Conservation (phyloP, 75 land plant genomes). For the Pinus albicaulis region DNA sequence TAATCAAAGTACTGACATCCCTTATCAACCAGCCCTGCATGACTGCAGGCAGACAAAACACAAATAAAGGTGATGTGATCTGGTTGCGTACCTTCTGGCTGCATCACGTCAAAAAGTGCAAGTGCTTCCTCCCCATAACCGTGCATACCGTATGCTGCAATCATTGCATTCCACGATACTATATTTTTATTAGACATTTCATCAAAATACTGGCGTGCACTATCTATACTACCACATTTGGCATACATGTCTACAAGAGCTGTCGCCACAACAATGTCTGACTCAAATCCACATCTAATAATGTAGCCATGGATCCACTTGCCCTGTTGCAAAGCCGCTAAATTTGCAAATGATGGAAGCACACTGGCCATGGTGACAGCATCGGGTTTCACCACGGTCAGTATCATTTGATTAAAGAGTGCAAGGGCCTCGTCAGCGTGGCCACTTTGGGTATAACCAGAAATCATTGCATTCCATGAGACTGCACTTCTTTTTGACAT, state of each 20-base stretch:
- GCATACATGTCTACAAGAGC: conserved; percentile 18
- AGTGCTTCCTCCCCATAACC: conserved; percentile 14
- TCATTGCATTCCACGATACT: conserved; percentile 20
- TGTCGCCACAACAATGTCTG: not conserved
- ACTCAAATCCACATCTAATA: not conserved
- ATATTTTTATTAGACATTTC: conserved; percentile 1
- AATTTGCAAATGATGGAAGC: not conserved
- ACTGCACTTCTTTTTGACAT: conserved; percentile 18
- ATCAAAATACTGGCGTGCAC: not conserved
- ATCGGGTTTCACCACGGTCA: not conserved
- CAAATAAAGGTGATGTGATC: conserved; percentile 13
- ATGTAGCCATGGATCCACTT: not conserved
- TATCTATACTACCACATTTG: conserved; percentile 11
- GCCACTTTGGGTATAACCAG: not conserved
- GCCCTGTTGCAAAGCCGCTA: not conserved
- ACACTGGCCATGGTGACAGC: not conserved
- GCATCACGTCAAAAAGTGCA: conserved; percentile 10
- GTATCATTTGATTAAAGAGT: not conserved
- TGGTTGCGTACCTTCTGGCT: conserved; percentile 10
- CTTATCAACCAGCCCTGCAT: conserved; percentile 21
- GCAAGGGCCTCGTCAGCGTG: not conserved
- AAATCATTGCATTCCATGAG: conserved; percentile 22
- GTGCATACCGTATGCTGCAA: conserved; percentile 17
- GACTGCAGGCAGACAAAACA: conserved; percentile 23
- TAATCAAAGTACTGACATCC: conserved; percentile 2